Evolutionary conservation across 441 rosid species (phyloP).

Genomic region (Pelargonium cotyledonis): DNA sequence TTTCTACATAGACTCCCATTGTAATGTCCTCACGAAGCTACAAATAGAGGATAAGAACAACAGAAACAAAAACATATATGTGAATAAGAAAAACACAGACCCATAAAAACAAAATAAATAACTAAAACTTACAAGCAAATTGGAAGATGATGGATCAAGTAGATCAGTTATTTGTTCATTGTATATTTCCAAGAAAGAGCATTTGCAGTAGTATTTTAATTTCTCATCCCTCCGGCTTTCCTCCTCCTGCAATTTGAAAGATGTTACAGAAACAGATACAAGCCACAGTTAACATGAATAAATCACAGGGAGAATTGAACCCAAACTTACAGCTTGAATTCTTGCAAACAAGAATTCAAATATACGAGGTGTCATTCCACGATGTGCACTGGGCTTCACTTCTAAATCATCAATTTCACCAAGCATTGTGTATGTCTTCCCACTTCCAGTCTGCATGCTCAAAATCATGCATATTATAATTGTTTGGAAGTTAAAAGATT

Average conservation of each 20-base stretch:
- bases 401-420: slow-evolving; percentile 84
- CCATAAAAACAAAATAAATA: slow-evolving; percentile 9
- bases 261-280: slow-evolving; percentile 2
- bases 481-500: background rate
- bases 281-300: slow-evolving; percentile 6
- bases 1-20: slow-evolving; percentile 89
- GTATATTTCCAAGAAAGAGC: slow-evolving; percentile 95
- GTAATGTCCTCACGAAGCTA: slow-evolving; percentile 91
- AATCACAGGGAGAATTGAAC: slow-evolving; percentile 14
- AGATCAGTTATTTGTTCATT: slow-evolving; percentile 93
- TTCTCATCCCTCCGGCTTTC: slow-evolving; percentile 93
- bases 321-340: slow-evolving; percentile 76
- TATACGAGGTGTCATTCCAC: slow-evolving; percentile 98
- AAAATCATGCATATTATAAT: slow-evolving; percentile 18
- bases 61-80: background rate
- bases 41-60: slow-evolving; percentile 17
- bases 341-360: slow-evolving; percentile 98
- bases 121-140: slow-evolving; percentile 50
- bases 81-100: background rate
- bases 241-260: slow-evolving; percentile 66
- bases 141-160: slow-evolving; percentile 87
- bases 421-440: slow-evolving; percentile 94
- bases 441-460: slow-evolving; percentile 83
- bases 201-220: slow-evolving; percentile 83
- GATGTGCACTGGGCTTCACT: slow-evolving; percentile 68